Conservation (phyloP, 1,284 basidiomycete genomes). For the Irpex sp. region DNA sequence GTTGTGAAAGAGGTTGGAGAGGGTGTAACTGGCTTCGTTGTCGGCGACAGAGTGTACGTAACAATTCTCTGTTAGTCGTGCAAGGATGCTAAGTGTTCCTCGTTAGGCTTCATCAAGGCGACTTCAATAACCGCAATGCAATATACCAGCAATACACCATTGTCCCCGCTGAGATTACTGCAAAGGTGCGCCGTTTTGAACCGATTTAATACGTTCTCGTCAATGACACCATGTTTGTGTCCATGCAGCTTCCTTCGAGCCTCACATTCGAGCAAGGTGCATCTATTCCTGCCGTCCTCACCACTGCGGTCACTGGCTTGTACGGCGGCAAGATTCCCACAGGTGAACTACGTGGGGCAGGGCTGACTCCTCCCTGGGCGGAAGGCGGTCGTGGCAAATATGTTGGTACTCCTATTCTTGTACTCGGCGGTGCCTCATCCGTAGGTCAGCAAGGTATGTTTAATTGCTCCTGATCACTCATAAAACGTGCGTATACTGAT, state of each 20-base stretch:
- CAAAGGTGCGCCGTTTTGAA: slow-evolving; percentile 32
- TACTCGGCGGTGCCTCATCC: slow-evolving; percentile 34
- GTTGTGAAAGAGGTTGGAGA: slow-evolving; percentile 37
- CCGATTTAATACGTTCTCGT: not conserved
- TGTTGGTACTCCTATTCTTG: slow-evolving; percentile 25
- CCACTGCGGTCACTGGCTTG: slow-evolving; percentile 17
- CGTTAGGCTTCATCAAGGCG: slow-evolving; percentile 39
- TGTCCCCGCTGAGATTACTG: slow-evolving; percentile 34
- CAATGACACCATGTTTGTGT: not conserved
- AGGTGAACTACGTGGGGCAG: slow-evolving; percentile 6
- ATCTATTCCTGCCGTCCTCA: slow-evolving; percentile 17
- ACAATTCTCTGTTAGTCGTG: not conserved
- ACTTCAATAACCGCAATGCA: slow-evolving; percentile 32
- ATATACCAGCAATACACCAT: slow-evolving; percentile 51
- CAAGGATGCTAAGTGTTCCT: not conserved
- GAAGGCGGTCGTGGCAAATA: slow-evolving; percentile 24
- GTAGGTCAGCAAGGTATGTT: slow-evolving; percentile 34
- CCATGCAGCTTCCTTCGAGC: slow-evolving; percentile 24
- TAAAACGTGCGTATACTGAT: not conserved
- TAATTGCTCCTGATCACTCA: not conserved
- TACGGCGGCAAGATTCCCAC: slow-evolving; percentile 6
- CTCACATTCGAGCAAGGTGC: slow-evolving; percentile 21
- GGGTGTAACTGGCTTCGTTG: slow-evolving; percentile 29
- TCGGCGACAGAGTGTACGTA: slow-evolving; percentile 46
- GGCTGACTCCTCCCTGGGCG: slow-evolving; percentile 16